A percentile compares a stretch with the other conserved stretches of the same genome.
Evolutionary conservation across 106 monocot species (phyloP).

Genomic region (Phalaenopsis aphrodite): DNA sequence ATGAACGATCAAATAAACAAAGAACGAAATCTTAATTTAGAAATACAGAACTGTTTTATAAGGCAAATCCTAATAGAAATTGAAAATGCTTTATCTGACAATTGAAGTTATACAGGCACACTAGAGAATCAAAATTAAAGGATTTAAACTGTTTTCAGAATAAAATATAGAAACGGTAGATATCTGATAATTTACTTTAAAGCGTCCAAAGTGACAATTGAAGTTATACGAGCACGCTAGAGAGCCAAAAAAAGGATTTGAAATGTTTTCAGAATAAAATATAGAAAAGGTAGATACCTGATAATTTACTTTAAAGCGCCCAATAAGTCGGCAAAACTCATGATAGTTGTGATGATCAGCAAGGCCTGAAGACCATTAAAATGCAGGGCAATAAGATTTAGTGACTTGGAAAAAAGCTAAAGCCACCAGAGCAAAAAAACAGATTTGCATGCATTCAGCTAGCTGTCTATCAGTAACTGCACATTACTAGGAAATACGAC

Average conservation of each 20-base stretch:
- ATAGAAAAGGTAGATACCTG: slow-evolving; percentile 39
- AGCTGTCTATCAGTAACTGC: neutral
- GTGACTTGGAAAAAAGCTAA: neutral
- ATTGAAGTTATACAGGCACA: neutral
- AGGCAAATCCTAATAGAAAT: neutral
- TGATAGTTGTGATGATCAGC: slow-evolving; percentile 98
- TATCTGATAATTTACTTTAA: slow-evolving; percentile 97
- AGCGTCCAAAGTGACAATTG: slow-evolving; percentile 42
- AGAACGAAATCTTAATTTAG: neutral
- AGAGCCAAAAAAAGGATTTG: neutral
- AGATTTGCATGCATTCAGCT: neutral
- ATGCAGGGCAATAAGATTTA: neutral
- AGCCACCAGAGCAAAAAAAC: neutral
- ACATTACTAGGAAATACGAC: neutral
- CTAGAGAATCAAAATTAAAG: neutral
- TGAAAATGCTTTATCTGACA: neutral
- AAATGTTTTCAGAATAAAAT: neutral
- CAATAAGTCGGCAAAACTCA: slow-evolving; percentile 84
- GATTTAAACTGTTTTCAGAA: neutral
- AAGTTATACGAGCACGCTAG: neutral
- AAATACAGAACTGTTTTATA: neutral
- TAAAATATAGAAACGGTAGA: neutral
- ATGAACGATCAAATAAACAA: neutral
- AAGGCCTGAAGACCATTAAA: slow-evolving; percentile 45
- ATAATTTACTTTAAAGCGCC: slow-evolving; percentile 92